phyloP scores from a whole-genome alignment of 2,329 filamentous ascomycete species.

The Chaetomium strumarium region DNA sequence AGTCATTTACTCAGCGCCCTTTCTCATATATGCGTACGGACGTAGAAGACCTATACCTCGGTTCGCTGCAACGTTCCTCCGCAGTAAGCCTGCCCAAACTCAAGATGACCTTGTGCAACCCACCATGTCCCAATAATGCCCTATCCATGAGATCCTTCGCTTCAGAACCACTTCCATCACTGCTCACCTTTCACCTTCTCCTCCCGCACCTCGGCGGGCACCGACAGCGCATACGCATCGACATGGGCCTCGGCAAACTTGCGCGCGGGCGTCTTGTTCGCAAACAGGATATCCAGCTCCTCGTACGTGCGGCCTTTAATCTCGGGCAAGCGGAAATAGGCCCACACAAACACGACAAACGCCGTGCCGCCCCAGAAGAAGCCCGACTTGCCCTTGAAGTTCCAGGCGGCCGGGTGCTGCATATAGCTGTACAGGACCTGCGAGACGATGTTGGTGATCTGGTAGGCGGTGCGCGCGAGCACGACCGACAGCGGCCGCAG shows the following conservation, averaged over 20 bases:
- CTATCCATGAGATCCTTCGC: too few relatives aligned
- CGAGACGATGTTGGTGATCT: constrained; percentile 38
- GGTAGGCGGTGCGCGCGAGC: constrained; percentile 38
- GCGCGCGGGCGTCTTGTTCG: constrained; percentile 27
- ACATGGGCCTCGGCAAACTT: constrained; percentile 26
- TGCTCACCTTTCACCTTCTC: too few relatives aligned
- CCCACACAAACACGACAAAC: constrained; percentile 35
- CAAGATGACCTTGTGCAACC: background rate
- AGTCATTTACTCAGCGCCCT: background rate
- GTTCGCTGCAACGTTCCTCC: too few relatives aligned
- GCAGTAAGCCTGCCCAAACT: too few relatives aligned
- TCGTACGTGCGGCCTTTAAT: constrained; percentile 41
- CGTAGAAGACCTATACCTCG: too few relatives aligned
- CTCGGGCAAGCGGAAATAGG: constrained; percentile 39
- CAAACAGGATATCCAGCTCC: constrained; percentile 35
- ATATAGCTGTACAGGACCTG: constrained; percentile 36
- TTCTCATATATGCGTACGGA: too few relatives aligned
- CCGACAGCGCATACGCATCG: constrained; percentile 5
- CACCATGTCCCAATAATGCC: too few relatives aligned
- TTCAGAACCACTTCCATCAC: too few relatives aligned
- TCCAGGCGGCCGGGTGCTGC: constrained; percentile 27
- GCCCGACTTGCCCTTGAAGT: constrained; percentile 21
- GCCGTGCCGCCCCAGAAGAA: constrained; percentile 36
- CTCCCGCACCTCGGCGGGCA: too few relatives aligned
- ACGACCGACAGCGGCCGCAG: constrained; percentile 43